phyloP scores from a whole-genome alignment of 345 rosid species.

The Hibiscus tridactylites region DNA sequence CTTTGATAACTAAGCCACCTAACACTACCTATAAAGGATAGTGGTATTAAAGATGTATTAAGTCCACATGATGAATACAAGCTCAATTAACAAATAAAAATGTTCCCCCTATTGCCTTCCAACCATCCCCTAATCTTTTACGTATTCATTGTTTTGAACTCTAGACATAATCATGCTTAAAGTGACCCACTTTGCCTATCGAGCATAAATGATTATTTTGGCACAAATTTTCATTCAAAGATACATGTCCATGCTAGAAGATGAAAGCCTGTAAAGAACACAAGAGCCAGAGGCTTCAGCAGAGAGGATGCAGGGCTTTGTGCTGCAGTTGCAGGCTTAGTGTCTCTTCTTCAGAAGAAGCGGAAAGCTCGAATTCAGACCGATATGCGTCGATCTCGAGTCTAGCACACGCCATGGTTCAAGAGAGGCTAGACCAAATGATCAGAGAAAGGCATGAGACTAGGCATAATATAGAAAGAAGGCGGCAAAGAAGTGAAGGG shows the following conservation, averaged over 20 bases:
- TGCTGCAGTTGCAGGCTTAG: slow-evolving; percentile 77
- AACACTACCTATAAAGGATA: slow-evolving; percentile 16
- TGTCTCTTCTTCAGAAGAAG: slow-evolving; percentile 61
- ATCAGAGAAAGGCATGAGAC: slow-evolving; percentile 5
- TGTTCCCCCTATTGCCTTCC: slow-evolving; percentile 31
- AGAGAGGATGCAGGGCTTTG: slow-evolving; percentile 48
- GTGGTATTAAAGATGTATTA: slow-evolving; percentile 18
- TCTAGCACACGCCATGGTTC: slow-evolving; percentile 66
- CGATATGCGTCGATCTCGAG: slow-evolving; percentile 53
- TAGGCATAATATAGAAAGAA: background rate
- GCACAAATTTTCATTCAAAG: slow-evolving; percentile 17
- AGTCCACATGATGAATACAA: slow-evolving; percentile 24
- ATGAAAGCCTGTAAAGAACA: slow-evolving; percentile 28
- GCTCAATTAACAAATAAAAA: slow-evolving; percentile 27
- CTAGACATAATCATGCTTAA: slow-evolving; percentile 47
- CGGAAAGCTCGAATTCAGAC: slow-evolving; percentile 32
- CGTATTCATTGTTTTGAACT: slow-evolving; percentile 11
- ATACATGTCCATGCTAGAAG: background rate
- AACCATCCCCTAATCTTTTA: slow-evolving; percentile 32
- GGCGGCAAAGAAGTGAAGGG: background rate
- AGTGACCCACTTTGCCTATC: slow-evolving; percentile 31
- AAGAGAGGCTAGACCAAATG: slow-evolving; percentile 9
- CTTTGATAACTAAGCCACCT: slow-evolving; percentile 24
- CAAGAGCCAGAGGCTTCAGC: slow-evolving; percentile 37
- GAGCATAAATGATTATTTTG: slow-evolving; percentile 27